Evolutionary conservation across 352 stramenopile species (phyloP).

Genomic region (Plasmopara halstedii): DNA sequence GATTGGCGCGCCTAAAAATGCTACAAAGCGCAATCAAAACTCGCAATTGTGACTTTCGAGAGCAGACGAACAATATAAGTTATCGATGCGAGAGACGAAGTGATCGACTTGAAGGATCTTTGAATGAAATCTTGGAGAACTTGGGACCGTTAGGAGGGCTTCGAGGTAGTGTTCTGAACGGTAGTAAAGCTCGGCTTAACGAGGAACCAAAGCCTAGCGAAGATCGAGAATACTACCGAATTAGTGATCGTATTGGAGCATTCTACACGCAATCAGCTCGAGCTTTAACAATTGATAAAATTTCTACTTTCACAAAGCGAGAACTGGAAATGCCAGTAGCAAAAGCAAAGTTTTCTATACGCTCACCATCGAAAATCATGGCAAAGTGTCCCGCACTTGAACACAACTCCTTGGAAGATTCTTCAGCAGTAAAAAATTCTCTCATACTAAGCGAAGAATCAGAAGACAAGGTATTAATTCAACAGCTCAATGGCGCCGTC

Average conservation of each 20-base stretch:
- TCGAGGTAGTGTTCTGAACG: slow-evolving; percentile 22
- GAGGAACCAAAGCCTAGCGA: slow-evolving; percentile 27
- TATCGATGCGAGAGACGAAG: slow-evolving; percentile 19
- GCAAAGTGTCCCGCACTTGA: slow-evolving; percentile 42
- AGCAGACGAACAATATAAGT: slow-evolving; percentile 23
- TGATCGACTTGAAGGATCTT: slow-evolving; percentile 21
- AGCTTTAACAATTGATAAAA: slow-evolving; percentile 56
- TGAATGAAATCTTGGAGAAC: slow-evolving; percentile 46
- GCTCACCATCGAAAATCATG: slow-evolving; percentile 37
- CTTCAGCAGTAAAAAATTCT: neutral
- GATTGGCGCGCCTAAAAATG: slow-evolving; percentile 74
- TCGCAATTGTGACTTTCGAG: slow-evolving; percentile 59
- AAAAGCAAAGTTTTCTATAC: slow-evolving; percentile 26
- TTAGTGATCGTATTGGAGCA: slow-evolving; percentile 75
- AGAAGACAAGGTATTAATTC: neutral
- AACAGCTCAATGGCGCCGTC: slow-evolving; percentile 40
- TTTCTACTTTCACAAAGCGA: slow-evolving; percentile 54
- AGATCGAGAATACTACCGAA: slow-evolving; percentile 64
- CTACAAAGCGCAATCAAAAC: slow-evolving; percentile 77
- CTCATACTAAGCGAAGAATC: slow-evolving; percentile 10
- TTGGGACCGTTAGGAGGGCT: slow-evolving; percentile 72
- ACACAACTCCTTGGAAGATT: slow-evolving; percentile 1
- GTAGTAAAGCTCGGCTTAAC: slow-evolving; percentile 13
- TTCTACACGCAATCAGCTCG: slow-evolving; percentile 67
- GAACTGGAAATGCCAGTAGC: slow-evolving; percentile 41